These are phyloP conservation scores for Cladosporium sp. DNA, from an alignment of 2,329 filamentous ascomycete species.

Conservation along the genomic window DNA sequence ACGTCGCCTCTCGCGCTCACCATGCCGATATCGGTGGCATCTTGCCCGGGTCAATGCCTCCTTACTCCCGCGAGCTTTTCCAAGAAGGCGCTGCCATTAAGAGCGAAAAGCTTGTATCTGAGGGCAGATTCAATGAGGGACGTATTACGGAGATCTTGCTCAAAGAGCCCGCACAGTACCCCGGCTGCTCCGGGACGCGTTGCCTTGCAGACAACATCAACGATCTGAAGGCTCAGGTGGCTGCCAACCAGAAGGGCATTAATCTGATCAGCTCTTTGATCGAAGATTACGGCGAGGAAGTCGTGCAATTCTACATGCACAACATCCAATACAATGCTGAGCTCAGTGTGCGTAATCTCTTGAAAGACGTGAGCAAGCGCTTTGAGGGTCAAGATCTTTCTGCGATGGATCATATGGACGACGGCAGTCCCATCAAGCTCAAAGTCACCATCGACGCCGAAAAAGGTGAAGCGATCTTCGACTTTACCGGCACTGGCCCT, in stretches of 20 bases:
- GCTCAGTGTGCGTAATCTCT: constrained; percentile 65
- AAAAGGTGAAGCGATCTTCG: constrained; percentile 72
- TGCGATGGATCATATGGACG: constrained; percentile 81
- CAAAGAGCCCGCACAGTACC: constrained; percentile 67
- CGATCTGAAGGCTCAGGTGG: constrained; percentile 81
- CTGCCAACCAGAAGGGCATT: constrained; percentile 83
- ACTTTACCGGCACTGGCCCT: constrained; percentile 73
- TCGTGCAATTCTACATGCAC: constrained; percentile 79
- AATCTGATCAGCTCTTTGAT: constrained; percentile 71
- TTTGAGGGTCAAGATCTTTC: constrained; percentile 68
- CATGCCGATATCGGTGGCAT: constrained; percentile 85
- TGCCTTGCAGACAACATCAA: constrained; percentile 81
- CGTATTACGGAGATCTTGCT: constrained; percentile 66
- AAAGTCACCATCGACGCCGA: constrained; percentile 70
- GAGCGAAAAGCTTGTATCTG: constrained; percentile 65
- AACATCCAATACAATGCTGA: constrained; percentile 80
- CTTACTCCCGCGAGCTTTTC: constrained; percentile 59
- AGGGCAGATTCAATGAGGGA: constrained; percentile 74
- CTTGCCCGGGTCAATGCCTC: constrained; percentile 77
- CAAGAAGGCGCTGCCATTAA: constrained; percentile 56
- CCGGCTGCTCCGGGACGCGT: constrained; percentile 73
- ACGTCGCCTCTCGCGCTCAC: constrained; percentile 74
- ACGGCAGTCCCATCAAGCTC: constrained; percentile 72
- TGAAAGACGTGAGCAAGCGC: constrained; percentile 66
- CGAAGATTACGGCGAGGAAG: constrained; percentile 70